Base-by-base conservation (phyloP, 78 protist genomes). In the Cyanophora paradoxa region DNA sequence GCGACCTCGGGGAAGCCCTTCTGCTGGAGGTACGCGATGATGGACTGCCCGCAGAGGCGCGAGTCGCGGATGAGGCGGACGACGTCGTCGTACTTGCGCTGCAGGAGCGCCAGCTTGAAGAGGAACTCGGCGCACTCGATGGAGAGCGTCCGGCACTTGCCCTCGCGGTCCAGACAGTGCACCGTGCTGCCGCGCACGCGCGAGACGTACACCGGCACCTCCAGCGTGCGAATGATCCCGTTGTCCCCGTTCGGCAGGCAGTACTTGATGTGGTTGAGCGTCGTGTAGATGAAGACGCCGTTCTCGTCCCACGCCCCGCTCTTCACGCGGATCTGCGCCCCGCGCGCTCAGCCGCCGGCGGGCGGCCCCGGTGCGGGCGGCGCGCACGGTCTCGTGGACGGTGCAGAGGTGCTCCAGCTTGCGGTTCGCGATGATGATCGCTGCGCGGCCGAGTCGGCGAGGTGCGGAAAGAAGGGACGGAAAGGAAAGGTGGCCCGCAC, bases 191-290 rank as follows among this genome's bases (percentile, higher is more conserved):
- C 87, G 52, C 36, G 39, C 37, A 74, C 88, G 34, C 64, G 41
- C 62, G 88, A 80, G 56, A 93, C 24, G 74, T 95, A 95, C 65
- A 95, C 67, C 0, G 98, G 96, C n/a, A 26, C 70, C 17, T 71
- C 95, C 37, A 95, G 79, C 13, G 97, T 95, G 41, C 92, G 85
- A 78, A 95, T 86, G 40, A 90, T 90, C 40, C 97, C 96, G 48
- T 37, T 36, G 79, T 94, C 98, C 33, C 95, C 98, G 66, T 70
- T 86, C 50, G 71, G 87, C 28, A 96, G 79, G 46, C 78, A 66
- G 75, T 89, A 94, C 80, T 96, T 96, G 76, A 96, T 67, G 84
- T 96, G 99, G 73, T 82, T 95, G 48, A 82, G 75, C 20, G 99
- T 96, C 30, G 93, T 78, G 89, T 94, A 96, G 48, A 96, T 59